Conservation (phyloP, 768 basidiomycete genomes). For the Tulasnella sp. region DNA sequence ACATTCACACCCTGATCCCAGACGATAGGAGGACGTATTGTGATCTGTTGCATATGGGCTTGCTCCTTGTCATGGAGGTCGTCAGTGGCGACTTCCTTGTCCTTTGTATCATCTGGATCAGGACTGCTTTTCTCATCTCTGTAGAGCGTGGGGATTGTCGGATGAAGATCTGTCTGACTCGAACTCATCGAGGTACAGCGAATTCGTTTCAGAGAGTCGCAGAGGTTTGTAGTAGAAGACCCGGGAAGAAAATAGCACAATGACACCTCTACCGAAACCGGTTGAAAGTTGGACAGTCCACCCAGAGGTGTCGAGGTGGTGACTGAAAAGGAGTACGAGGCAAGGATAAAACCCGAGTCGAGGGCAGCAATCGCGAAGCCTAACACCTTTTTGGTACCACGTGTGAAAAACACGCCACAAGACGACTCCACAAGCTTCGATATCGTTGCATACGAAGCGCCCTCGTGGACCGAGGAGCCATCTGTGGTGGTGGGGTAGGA, state of each 20-base stretch:
- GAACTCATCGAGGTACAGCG: not conserved
- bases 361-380: not conserved
- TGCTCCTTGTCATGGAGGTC: not conserved
- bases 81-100: not conserved
- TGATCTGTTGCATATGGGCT: not conserved
- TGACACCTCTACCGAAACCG: slow-evolving; percentile 11
- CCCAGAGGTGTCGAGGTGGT: slow-evolving; percentile 15
- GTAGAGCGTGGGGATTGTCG: not conserved
- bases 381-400: no score
- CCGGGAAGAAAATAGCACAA: not conserved
- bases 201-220: not conserved
- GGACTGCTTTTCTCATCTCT: not conserved
- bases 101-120: slow-evolving; percentile 4
- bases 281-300: slow-evolving; percentile 1
- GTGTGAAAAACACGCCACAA: no score
- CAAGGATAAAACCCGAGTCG: not conserved
- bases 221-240: not conserved
- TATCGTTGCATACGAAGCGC: no score
- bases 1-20: slow-evolving; percentile 25
- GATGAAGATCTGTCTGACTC: not conserved
- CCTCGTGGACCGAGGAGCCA: no score
- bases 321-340: not conserved
- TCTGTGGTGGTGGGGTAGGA: no score
- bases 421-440: no score
- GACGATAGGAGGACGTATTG: slow-evolving; percentile 1